Base-by-base conservation (phyloP, 495 filamentous ascomycete genomes). In the Stereocaulon alpinum region DNA sequence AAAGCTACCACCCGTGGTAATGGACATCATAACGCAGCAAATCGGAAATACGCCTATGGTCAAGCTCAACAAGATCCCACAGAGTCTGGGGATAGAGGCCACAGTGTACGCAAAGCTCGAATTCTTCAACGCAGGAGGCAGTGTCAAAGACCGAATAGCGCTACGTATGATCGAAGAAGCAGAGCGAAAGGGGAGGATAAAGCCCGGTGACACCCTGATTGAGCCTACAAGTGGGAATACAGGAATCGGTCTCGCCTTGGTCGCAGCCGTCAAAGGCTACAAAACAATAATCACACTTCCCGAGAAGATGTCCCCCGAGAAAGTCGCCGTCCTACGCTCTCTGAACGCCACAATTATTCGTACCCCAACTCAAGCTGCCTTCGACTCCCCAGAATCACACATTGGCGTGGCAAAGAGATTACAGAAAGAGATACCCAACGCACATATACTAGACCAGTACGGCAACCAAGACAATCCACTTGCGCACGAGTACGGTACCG, bases 281-380 rank as follows among this genome's bases (percentile, higher is more conserved):
- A 93, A 92, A 72, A 93, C 89, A 17, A 96, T 99, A 72, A 99
- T 99, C 68, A 99, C 93, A 0, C 82, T 99, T 3, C 93, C 93
- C 41, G 93, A 99, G 75, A 99, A 99, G 77, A 99, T 99, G 93
- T 95, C 90, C 6, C 83, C 89, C 30, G 93, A 99, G 73, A 99
- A 99, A 71, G 94, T 99, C 14, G 83, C 91, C 2, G 93, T 99
- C 12, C 77, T 99, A 29, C 84, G 88, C 49, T 91, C 93, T 18
- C 80, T 99, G 37, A 93, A 93, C 59, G 92, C 93, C 24, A 96
- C 93, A 64, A 97, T 99, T 69, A 95, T 99, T 64, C 86, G 93
- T 51, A 99, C 93, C 1, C 94, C 93, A 29, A 97, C 95, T 24
- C 87, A 94, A 73, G 93, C 93, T 12, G 93, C 93, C 30, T 96